Conservation (phyloP, 2,329 filamentous ascomycete genomes). For the Fusarium subtropicale region DNA sequence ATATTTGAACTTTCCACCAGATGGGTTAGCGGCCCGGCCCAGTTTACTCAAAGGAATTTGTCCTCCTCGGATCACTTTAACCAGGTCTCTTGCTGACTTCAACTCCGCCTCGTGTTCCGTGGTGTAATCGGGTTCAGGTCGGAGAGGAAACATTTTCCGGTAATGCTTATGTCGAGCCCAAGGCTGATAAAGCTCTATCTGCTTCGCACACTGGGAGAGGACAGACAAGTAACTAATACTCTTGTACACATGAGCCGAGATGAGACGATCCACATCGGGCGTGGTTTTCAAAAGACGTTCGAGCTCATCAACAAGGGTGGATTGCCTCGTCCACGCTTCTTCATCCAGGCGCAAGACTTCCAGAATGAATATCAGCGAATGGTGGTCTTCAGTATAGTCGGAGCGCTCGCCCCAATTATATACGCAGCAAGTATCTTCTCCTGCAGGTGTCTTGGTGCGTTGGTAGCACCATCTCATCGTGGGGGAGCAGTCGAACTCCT, state of each 20-base stretch:
- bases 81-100: background rate
- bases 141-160: too few species aligned
- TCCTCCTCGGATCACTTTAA: accelerated
- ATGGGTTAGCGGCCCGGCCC: background rate
- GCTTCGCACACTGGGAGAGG: background rate
- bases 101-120: background rate
- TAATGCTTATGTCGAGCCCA: background rate
- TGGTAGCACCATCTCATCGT: background rate
- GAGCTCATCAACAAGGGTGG: background rate
- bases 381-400: background rate
- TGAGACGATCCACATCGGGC: background rate
- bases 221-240: background rate
- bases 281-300: background rate
- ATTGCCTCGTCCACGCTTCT: background rate
- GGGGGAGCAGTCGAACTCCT: background rate
- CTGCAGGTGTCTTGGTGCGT: too few species aligned
- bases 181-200: background rate
- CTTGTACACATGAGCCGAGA: background rate
- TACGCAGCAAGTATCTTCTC: background rate
- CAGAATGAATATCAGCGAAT: too few species aligned
- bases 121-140: background rate
- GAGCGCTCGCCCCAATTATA: accelerated
- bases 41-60: background rate
- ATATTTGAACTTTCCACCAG: background rate
- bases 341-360: too few species aligned